Evolutionary conservation across 2,329 filamentous ascomycete genomes (phyloP), one percentile per base, ranked within the genome.

Genomic region (Verruconis gallopava): DNA sequence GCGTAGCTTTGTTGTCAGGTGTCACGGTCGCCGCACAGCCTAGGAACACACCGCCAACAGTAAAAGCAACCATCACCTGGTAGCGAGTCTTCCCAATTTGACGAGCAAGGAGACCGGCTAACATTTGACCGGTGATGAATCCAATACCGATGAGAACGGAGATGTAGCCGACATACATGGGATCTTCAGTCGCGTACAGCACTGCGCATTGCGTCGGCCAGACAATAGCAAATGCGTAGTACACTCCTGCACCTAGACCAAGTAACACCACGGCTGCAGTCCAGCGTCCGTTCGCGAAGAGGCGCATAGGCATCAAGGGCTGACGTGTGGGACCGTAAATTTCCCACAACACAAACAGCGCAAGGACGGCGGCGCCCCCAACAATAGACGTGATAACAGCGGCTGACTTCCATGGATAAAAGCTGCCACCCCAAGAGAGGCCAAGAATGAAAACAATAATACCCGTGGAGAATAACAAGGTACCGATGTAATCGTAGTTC

Each of bases 341-440:
- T 45, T 54, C 52, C 18, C 57, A 66, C 11, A 61, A 20, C 14
- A 65, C 58, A 13, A 66, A 57, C 0, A 48, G 51, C 18, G 63
- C 45, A 5, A 66, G 50, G 1, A 57, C 48, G 1, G 50, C 39
- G 3, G 47, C 49, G 3, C 64, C 63, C 15, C 63, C 48, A 2
- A 63, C 44, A 13, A 67, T 54, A 4, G 60, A 55, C 2, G 54
- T 53, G 37, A 66, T 62, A 11, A 62, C 60, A 2, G 58, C 55
- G 1, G 58, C 57, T 1, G 61, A 62, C n/a, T 54, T 59, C 64
- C 64, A 67, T 2, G 63, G 56, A 47, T 65, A 65, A 33, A 63
- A 55, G 38, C 48, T 52, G 14, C 22, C 33, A 30, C 17, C 37
- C 36, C 42, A 44, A 11, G 21, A 37, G 17, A 45, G 38, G 4